phyloP scores from a whole-genome alignment of 2,329 filamentous ascomycete genomes.

The Thermothelomyces thermophilus region DNA sequence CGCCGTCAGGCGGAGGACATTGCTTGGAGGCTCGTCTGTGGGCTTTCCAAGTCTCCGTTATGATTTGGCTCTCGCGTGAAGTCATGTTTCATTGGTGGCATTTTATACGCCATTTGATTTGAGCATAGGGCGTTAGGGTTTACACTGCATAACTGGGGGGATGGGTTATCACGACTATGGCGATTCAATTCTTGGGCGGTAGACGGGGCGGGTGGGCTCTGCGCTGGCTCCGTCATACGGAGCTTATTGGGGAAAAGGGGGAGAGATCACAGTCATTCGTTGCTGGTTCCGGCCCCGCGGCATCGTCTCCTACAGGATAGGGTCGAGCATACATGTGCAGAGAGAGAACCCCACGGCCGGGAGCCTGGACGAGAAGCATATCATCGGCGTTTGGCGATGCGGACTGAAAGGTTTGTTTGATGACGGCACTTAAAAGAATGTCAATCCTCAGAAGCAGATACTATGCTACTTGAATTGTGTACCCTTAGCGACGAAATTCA shows the following conservation, averaged over 20 bases:
- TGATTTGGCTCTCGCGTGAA: too few relatives aligned
- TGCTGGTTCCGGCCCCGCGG: conserved; percentile 4
- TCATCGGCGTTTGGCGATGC: too few relatives aligned
- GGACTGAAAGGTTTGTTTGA: too few relatives aligned
- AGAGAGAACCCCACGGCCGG: too few relatives aligned
- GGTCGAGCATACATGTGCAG: not conserved
- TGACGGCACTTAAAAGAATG: too few relatives aligned
- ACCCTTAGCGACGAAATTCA: too few relatives aligned
- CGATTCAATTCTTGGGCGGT: not conserved
- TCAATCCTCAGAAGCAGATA: too few relatives aligned
- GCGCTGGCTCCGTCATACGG: not conserved
- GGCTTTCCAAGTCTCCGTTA: conserved; percentile 1
- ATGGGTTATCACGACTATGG: conserved; percentile 1
- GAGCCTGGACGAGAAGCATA: too few relatives aligned
- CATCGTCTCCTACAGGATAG: conserved; percentile 4
- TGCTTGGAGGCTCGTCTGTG: not conserved
- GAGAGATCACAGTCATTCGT: conserved; percentile 2
- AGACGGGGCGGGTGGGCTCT: not conserved
- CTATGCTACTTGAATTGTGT: too few relatives aligned
- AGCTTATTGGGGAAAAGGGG: not conserved
- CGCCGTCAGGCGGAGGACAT: not conserved
- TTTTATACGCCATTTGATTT: too few relatives aligned
- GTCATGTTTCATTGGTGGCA: too few relatives aligned
- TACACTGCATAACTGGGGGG: not conserved
- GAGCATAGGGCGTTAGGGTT: conserved; percentile 9